A percentile compares a stretch with the other conserved stretches of the same genome.
phyloP scores from a whole-genome alignment of 805 yeast genomes.

The Cyberlindnera americana region DNA sequence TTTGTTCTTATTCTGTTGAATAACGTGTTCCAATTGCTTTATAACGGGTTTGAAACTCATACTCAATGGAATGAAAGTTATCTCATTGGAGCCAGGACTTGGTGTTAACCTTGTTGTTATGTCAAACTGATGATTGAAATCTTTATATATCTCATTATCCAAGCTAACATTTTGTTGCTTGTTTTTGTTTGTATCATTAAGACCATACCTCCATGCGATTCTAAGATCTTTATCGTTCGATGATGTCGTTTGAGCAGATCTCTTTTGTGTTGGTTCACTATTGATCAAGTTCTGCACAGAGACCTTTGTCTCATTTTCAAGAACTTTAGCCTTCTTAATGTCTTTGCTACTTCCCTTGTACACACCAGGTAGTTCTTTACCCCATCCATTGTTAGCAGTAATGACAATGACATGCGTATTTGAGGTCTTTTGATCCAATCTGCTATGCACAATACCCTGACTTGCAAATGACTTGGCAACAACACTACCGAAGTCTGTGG shows the following conservation, averaged over 20 bases:
- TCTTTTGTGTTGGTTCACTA: constrained; percentile 12
- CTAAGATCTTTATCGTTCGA: constrained; percentile 48
- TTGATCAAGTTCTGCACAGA: constrained; percentile 65
- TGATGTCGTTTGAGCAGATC: constrained; percentile 1
- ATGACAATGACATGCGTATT: constrained; percentile 63
- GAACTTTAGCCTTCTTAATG: constrained; percentile 55
- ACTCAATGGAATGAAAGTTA: constrained; percentile 48
- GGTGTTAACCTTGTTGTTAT: constrained; percentile 70
- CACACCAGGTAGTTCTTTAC: constrained; percentile 70
- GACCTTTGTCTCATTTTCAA: constrained; percentile 55
- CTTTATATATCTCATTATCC: constrained; percentile 39
- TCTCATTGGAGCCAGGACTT: constrained; percentile 57
- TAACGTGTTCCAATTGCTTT: constrained; percentile 41
- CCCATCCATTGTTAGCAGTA: constrained; percentile 57
- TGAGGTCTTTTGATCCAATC: constrained; percentile 38
- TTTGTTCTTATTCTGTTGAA: constrained; percentile 41
- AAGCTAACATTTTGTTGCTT: constrained; percentile 20
- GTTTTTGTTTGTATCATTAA: constrained; percentile 32
- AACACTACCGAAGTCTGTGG: constrained; percentile 82
- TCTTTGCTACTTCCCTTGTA: constrained; percentile 68
- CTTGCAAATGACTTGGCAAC: constrained; percentile 66
- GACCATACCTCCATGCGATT: constrained; percentile 93
- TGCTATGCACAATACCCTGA: constrained; percentile 69
- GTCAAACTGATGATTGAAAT: constrained; percentile 68
- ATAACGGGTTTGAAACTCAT: constrained; percentile 30